Base-by-base conservation (phyloP, 129 eudicot genomes). In the Saposhnikovia divaricata region DNA sequence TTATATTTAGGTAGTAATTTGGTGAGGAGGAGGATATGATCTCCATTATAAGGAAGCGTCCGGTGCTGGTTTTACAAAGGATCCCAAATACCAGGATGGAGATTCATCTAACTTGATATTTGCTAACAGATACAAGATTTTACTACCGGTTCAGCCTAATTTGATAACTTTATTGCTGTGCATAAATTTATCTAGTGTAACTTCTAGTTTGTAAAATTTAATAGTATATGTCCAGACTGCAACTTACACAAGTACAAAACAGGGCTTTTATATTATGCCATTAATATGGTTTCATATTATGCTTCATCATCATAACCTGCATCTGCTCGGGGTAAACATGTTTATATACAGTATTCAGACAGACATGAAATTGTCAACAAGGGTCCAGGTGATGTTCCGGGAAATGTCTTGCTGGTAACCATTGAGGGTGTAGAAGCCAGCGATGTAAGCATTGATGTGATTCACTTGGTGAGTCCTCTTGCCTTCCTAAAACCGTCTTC, bases 361-460 rank as follows among this genome's bases (percentile, higher is more conserved):
- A 86, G 95, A 74, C 91, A 90, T 71, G 91, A 90, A 80, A 85
- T 90, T 75, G 91, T 86, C 47, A 88, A 86, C 76, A 88, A 86
- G 74, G 85, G 88, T 44, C 90, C 89, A 0, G 95, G 90, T 28
- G 95, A 90, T 86, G 87, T 79, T 47, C 87, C 90, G 25, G 95
- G 90, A n/a, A 90, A 90, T 81, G 91, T 88, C 74, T 86, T 90
- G 85, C 88, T 90, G 66, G 91, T 88, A 57, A 86, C 95, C 55
- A 90, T 88, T 48, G 95, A 88, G 84, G 95, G 91, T 61, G 95
- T 85, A 72, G 88, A 87, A 82, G 90, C 95, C 61, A 88, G 89
- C 42, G 91, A 85, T 53, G 89, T 89, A 48, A 90, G 91, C 84
- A 87, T 87, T 55, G 90, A 90, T 78, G 91, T 88, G 25, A 86